Evolutionary conservation across 2,329 filamentous ascomycete species (phyloP), one percentile per base, ranked within the genome.

Genomic region (Trichoderma sp.): DNA sequence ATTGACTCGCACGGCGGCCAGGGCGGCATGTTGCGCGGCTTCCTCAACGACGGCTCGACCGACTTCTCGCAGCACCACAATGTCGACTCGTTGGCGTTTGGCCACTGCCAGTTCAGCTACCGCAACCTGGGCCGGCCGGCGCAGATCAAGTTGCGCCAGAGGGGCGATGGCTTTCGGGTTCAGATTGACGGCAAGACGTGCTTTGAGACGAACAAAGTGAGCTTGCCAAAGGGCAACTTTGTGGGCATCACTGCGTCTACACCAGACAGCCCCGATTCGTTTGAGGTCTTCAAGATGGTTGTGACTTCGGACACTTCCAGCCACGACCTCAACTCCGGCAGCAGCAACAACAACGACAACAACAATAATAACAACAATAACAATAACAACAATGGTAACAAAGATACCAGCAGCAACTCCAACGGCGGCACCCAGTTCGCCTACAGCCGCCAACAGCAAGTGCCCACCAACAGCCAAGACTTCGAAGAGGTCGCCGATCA

Each of bases 231-330:
- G 2, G 93, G 93, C 75, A 97, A 98, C 84, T 88, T 89, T 80
- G 93, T 97, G 75, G 96, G 96, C 77, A 84, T 99, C 76, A 94
- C 92, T 14, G 96, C 95, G 56, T 93, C 93, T 18, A 95, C 93
- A 3, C 93, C 93, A 34, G 95, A 98, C 76, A 95, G 90, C 77
- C 94, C 96, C 0, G 96, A 99, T 83, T 97, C 94, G 6, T 97
- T 98, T 78, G 96, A 99, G 82, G 82, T 97, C 75, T 96, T 95
- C 86, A 97, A 95, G 80, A 88, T 98, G 79, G 87, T 92, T 43
- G 89, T 96, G 66, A 89, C 91, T 78, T 90, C 88, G 12, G 87
- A 89, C 77, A 53, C 28, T 21, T 83, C 76, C 72, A 78, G 74
- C 39, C 66, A 73, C 73, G 75, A 71, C 60, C 36, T 32, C 63